These are phyloP conservation scores for Domatiomyces globalis DNA, from an alignment of 2,329 filamentous ascomycete species.

Conservation along the genomic window DNA sequence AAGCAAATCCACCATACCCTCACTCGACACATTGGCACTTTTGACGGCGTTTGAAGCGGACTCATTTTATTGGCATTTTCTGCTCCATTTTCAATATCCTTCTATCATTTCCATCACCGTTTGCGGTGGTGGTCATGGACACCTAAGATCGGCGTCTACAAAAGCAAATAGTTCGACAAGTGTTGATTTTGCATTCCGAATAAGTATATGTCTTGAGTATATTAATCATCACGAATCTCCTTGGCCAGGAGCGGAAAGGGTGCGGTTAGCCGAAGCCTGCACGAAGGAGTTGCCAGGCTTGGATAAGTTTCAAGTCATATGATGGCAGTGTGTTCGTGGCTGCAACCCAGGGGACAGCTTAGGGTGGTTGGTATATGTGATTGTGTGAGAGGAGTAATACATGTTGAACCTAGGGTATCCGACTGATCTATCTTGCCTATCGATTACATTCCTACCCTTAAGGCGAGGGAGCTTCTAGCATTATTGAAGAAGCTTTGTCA, in stretches of 20 bases:
- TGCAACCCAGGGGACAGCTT: background rate
- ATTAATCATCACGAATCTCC: background rate
- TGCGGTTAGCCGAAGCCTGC: background rate
- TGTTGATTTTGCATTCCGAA: background rate
- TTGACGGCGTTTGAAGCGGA: background rate
- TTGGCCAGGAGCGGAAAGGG: background rate
- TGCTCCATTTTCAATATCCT: background rate
- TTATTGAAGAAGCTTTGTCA: too few species aligned
- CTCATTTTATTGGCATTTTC: too few species aligned
- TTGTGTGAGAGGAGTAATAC: background rate
- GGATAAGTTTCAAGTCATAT: background rate
- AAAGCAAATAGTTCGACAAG: background rate
- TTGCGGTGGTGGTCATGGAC: background rate
- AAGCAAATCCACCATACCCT: slow-evolving; percentile 16
- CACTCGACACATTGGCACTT: background rate
- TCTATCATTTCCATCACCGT: too few species aligned
- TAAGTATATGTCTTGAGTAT: background rate
- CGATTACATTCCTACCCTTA: too few species aligned
- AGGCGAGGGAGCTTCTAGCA: too few species aligned
- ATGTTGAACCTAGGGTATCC: background rate
- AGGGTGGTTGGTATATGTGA: background rate
- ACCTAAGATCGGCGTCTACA: background rate
- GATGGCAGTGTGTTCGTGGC: background rate
- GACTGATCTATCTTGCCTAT: background rate
- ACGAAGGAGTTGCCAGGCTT: background rate